Conservation (phyloP, 1,284 basidiomycete genomes). For the Kwoniella shivajii region DNA sequence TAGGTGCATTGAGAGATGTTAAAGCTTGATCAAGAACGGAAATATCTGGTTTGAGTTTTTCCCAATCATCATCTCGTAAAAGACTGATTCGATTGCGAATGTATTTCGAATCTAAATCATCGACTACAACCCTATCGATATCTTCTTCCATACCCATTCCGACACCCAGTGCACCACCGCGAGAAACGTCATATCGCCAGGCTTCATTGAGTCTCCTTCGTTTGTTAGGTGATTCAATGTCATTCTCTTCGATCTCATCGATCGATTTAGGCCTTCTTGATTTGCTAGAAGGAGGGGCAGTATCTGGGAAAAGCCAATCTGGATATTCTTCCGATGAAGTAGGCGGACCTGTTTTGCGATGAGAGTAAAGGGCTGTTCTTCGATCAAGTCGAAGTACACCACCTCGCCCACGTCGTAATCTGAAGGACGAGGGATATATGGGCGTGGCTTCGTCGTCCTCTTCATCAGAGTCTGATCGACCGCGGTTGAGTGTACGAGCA, state of each 20-base stretch:
- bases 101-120: constrained; percentile 54
- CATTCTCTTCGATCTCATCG: constrained; percentile 31
- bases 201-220: constrained; percentile 44
- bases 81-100: constrained; percentile 46
- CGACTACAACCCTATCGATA: constrained; percentile 51
- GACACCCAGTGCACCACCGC: constrained; percentile 48
- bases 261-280: constrained; percentile 38
- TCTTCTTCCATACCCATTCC: constrained; percentile 52
- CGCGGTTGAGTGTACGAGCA: constrained; percentile 20
- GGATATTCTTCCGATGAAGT: constrained; percentile 24
- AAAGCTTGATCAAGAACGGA: constrained; percentile 35
- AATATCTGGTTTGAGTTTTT: constrained; percentile 43
- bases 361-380: constrained; percentile 54
- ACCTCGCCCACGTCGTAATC: constrained; percentile 76
- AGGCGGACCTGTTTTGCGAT: constrained; percentile 30
- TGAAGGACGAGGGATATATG: constrained; percentile 57
- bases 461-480: constrained; percentile 44
- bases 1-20: constrained; percentile 35
- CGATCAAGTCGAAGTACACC: constrained; percentile 80
- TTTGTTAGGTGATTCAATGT: constrained; percentile 19
- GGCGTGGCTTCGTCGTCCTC: constrained; percentile 22
- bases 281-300: constrained; percentile 14
- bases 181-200: constrained; percentile 48
- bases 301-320: constrained; percentile 43
- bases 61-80: constrained; percentile 45